Base-by-base conservation (phyloP, 139 green algal species). In the Auxenochlorella protothecoides region DNA sequence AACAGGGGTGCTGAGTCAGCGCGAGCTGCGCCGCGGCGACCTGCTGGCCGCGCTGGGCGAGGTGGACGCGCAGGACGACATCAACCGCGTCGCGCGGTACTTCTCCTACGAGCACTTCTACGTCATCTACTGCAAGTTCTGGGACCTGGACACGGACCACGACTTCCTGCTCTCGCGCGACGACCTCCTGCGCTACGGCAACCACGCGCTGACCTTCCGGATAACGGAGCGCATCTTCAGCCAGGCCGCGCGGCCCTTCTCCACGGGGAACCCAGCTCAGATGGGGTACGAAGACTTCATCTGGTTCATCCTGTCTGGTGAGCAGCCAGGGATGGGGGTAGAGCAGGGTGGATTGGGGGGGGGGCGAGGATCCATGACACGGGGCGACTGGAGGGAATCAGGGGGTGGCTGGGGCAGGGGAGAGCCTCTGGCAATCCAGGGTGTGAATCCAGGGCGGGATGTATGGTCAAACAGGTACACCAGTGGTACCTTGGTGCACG, bases 101-200 rank as follows among this genome's bases (percentile, higher is more conserved):
- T 97, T 97, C 78, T 95, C 85, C 12, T 99, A 99, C 78, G 95
- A 99, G 85, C 95, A 99, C 82, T 99, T 99, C 75, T 99, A 99
- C 78, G 95, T 99, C 55, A 92, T 99, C 68, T 99, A 99, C 85
- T 99, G 95, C 93, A 98, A 98, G 85, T 99, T 98, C 74, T 99
- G 95, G 95, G 95, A 99, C 85, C 88, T 99, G 55, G 95, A 99
- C 82, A 84, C 72, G 8, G 95, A 99, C 84, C 95, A 98, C 80
- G 94, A 99, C 83, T 98, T 99, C 75, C 72, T 91, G 27, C 88
- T 99, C 55, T 89, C 91, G 66, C 81, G 86, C 61, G 89, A 96
- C 9, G 95, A 98, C 77, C 80, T 99, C 63, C 83, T 97, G 68
- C 84, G 93, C 63, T 99, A 99, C 79, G 86, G 91, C 66, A 89